These are phyloP conservation scores for Dianthus caryophyllus DNA, from an alignment of 148 eudicot genomes.

Conservation along the genomic window DNA sequence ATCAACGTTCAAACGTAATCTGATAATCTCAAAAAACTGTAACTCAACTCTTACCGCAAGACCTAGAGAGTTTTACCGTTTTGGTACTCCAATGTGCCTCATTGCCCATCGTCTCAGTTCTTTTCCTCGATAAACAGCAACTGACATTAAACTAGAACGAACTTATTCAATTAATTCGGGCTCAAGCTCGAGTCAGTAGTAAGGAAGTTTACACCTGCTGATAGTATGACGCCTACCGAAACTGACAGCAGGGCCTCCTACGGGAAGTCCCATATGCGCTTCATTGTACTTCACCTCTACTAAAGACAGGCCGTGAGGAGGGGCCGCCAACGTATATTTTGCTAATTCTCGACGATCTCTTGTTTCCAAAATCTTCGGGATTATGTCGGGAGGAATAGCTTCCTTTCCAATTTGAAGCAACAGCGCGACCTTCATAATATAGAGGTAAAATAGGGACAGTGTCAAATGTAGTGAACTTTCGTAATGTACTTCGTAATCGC, in stretches of 20 bases:
- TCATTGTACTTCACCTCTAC: conserved; percentile 54
- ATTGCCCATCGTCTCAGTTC: neutral
- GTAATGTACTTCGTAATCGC: neutral
- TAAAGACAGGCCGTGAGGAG: conserved; percentile 76
- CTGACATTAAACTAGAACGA: neutral
- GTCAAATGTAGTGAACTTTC: neutral
- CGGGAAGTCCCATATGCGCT: conserved; percentile 60
- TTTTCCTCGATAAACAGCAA: neutral
- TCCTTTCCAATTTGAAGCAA: conserved; percentile 86
- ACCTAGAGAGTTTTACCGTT: no score
- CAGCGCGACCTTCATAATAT: conserved; percentile 59
- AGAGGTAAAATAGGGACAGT: neutral
- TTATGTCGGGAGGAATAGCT: conserved; percentile 69
- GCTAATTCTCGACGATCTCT: conserved; percentile 71
- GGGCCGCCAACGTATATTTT: conserved; percentile 50
- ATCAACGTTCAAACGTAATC: no score
- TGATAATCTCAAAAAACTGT: no score
- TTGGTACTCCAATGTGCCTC: neutral
- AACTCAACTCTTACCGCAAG: no score
- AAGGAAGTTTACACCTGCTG: conserved; percentile 71
- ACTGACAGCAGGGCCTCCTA: conserved; percentile 52
- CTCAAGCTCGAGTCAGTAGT: conserved; percentile 26
- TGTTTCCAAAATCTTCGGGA: conserved; percentile 57
- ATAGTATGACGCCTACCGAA: conserved; percentile 61
- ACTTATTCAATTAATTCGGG: neutral